phyloP scores from a whole-genome alignment of 805 yeast species.

The Yamadazyma paraphyllophila region DNA sequence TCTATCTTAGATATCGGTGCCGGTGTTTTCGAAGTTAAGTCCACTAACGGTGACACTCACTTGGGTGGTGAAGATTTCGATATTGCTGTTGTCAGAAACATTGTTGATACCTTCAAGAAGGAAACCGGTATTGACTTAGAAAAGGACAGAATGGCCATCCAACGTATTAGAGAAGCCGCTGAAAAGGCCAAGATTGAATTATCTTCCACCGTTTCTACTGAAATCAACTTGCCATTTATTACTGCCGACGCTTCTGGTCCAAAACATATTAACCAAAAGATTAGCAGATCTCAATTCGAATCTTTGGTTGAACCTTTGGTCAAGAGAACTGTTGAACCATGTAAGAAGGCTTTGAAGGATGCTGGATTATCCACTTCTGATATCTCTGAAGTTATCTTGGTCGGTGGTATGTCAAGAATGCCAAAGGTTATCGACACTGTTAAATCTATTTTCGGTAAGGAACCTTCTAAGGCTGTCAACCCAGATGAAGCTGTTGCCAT shows the following conservation, averaged over 20 bases:
- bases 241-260: constrained; percentile 85
- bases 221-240: constrained; percentile 78
- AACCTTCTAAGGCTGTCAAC: constrained; percentile 88
- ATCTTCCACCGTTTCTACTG: constrained; percentile 69
- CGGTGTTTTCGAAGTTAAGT: constrained; percentile 97
- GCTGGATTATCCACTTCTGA: constrained; percentile 66
- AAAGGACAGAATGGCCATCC: constrained; percentile 73
- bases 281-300: constrained; percentile 68
- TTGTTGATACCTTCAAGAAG: constrained; percentile 75
- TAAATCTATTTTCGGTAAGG: constrained; percentile 71
- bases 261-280: constrained; percentile 70
- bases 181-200: constrained; percentile 88
- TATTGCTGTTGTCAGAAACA: constrained; percentile 80
- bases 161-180: constrained; percentile 83
- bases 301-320: constrained; percentile 63
- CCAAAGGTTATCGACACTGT: constrained; percentile 82
- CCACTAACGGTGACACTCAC: constrained; percentile 95
- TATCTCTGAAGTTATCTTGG: constrained; percentile 77
- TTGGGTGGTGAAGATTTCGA: constrained; percentile 93
- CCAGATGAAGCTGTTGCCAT: constrained; percentile 94
- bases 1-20: constrained; percentile 94
- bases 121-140: constrained; percentile 66
- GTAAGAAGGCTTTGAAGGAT: constrained; percentile 79
- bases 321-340: constrained; percentile 71
- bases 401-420: constrained; percentile 93